Conservation (phyloP, 2,329 filamentous ascomycete species). For the Colletotrichum gigasporum region DNA sequence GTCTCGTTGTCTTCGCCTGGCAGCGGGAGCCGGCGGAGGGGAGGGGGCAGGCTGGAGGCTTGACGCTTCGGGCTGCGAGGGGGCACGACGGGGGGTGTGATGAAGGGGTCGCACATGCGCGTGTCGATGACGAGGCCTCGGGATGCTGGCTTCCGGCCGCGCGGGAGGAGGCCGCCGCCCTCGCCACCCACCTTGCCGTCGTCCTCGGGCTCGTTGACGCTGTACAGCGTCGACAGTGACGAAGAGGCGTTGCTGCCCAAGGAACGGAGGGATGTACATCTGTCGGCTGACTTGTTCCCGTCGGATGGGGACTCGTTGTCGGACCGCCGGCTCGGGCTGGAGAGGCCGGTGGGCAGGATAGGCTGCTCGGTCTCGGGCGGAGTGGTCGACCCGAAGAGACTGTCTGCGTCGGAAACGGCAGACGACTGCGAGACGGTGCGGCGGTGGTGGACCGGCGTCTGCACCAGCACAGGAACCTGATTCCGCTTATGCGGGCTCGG, state of each 20-base stretch:
- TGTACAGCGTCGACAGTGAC: conserved; percentile 66
- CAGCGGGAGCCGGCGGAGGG: background rate
- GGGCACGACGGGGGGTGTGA: conserved; percentile 10
- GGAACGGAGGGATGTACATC: conserved; percentile 38
- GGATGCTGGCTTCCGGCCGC: conserved; percentile 15
- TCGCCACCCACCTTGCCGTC: conserved; percentile 28
- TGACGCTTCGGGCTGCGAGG: conserved; percentile 13
- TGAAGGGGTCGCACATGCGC: conserved; percentile 30
- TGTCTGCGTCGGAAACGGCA: conserved; percentile 44
- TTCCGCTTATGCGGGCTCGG: conserved; percentile 20
- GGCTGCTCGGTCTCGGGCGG: conserved; percentile 45
- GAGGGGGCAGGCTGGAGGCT: conserved; percentile 8
- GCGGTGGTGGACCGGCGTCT: conserved; percentile 11
- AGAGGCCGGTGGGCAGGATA: conserved; percentile 43
- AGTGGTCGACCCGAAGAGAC: conserved; percentile 48
- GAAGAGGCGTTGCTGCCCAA: conserved; percentile 58
- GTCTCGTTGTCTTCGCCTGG: background rate
- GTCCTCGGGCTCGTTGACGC: conserved; percentile 59
- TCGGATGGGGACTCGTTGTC: conserved; percentile 34
- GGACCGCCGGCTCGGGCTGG: conserved; percentile 55
- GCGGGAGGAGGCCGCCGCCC: background rate
- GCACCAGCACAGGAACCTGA: background rate
- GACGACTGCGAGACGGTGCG: conserved; percentile 22
- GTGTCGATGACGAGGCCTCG: conserved; percentile 19
- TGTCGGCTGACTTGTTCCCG: conserved; percentile 21